Evolutionary conservation across 768 basidiomycete genomes (phyloP).

Genomic region (Suillus subluteus): DNA sequence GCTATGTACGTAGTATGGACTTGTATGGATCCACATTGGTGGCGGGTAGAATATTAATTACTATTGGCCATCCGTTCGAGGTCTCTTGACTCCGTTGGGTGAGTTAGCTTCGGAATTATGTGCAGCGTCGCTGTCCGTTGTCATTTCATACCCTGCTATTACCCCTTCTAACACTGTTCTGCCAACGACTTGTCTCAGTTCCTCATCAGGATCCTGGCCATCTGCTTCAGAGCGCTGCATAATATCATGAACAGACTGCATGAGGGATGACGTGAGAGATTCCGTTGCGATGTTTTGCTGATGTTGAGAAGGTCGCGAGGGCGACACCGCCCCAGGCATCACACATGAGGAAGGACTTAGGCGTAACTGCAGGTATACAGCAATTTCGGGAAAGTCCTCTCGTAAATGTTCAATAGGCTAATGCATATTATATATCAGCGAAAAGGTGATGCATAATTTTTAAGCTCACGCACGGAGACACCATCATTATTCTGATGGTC

Average conservation of each 20-base stretch:
- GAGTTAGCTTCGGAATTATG: slow-evolving; percentile 16
- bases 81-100: slow-evolving; percentile 24
- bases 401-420: slow-evolving; percentile 73
- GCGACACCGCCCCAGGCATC: slow-evolving; percentile 14
- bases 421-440: slow-evolving; percentile 11
- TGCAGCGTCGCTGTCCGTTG: slow-evolving; percentile 22
- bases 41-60: slow-evolving; percentile 6
- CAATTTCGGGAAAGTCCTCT: slow-evolving; percentile 73
- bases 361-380: slow-evolving; percentile 58
- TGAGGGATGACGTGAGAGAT: slow-evolving; percentile 64
- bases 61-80: slow-evolving; percentile 26
- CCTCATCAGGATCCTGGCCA: slow-evolving; percentile 68
- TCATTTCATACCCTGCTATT: slow-evolving; percentile 59
- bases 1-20: background rate
- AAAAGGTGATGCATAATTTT: slow-evolving; percentile 15
- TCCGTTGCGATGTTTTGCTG: slow-evolving; percentile 73
- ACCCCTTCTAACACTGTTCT: slow-evolving; percentile 71
- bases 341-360: slow-evolving; percentile 21
- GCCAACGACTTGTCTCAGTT: slow-evolving; percentile 62
- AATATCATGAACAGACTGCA: slow-evolving; percentile 68
- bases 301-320: slow-evolving; percentile 58
- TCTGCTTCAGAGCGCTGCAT: slow-evolving; percentile 59
- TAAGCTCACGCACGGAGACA: slow-evolving; percentile 60
- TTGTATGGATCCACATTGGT: background rate
- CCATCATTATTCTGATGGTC: slow-evolving; percentile 71